phyloP scores from a whole-genome alignment of 306 rosid species.

The Oxytropis ochrocephala region DNA sequence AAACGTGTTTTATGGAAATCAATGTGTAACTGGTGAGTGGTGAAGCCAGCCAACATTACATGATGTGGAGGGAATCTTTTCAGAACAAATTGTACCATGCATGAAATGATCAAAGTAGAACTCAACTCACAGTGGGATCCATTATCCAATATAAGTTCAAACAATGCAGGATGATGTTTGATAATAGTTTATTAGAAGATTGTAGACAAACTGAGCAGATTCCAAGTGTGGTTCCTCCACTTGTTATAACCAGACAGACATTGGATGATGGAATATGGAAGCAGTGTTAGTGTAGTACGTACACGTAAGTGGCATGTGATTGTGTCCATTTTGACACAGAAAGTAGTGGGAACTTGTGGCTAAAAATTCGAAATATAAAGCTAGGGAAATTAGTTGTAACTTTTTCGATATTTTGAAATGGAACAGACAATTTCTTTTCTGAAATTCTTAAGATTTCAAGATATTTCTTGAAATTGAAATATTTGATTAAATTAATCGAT shows the following conservation, averaged over 20 bases:
- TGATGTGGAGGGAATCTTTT: constrained; percentile 4
- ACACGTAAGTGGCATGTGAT: constrained; percentile 15
- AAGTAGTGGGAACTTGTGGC: background rate
- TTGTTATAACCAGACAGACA: constrained; percentile 17
- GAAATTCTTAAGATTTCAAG: no score
- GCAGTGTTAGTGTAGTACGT: background rate
- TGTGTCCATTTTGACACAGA: background rate
- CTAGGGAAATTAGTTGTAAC: background rate
- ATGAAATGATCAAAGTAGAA: background rate
- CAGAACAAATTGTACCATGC: constrained; percentile 13
- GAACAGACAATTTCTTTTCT: no score
- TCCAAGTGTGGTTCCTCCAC: constrained; percentile 1
- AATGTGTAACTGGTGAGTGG: constrained; percentile 12
- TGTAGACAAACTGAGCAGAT: constrained; percentile 12
- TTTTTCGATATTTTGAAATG: background rate
- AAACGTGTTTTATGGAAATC: background rate
- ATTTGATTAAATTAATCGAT: no score
- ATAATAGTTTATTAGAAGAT: background rate
- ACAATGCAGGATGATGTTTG: background rate
- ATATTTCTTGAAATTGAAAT: no score
- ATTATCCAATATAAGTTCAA: no score
- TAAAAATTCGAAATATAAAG: background rate
- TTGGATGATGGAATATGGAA: constrained; percentile 18
- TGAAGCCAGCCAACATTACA: constrained; percentile 12
- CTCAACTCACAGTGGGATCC: no score